These are phyloP conservation scores for Coniochaeta hoffmannii DNA, from an alignment of 2,329 filamentous ascomycete genomes.

Conservation along the genomic window DNA sequence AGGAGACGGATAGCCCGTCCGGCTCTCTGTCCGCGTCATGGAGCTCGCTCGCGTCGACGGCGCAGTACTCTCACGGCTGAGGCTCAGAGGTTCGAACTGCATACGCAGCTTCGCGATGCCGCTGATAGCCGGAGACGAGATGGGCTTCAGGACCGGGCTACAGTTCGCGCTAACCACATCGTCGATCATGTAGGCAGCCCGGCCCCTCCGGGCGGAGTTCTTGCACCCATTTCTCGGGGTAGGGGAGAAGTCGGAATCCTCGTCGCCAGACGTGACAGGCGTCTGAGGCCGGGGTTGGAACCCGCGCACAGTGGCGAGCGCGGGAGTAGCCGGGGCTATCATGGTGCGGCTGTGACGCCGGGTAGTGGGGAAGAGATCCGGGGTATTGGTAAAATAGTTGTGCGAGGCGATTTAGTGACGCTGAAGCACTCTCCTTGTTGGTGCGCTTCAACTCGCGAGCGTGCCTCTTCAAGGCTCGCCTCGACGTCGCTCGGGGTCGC, in stretches of 20 bases:
- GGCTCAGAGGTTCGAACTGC: conserved; percentile 70
- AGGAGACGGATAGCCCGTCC: conserved; percentile 24
- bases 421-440: neutral
- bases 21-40: conserved; percentile 45
- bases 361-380: neutral
- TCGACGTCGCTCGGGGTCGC: conserved; percentile 52
- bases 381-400: neutral
- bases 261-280: conserved; percentile 47
- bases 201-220: conserved; percentile 21
- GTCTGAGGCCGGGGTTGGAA: conserved; percentile 34
- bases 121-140: conserved; percentile 48
- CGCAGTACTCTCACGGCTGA: conserved; percentile 50
- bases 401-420: neutral
- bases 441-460: neutral
- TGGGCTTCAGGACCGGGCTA: conserved; percentile 48
- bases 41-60: conserved; percentile 44
- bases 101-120: conserved; percentile 78
- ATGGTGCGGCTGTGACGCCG: conserved; percentile 21
- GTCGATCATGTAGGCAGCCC: conserved; percentile 35
- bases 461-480: conserved; percentile 38
- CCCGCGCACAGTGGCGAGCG: conserved; percentile 48
- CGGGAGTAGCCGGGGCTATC: conserved; percentile 39
- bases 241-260: conserved; percentile 44
- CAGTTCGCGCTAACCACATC: conserved; percentile 57
- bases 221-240: conserved; percentile 14